These are phyloP conservation scores for Cicer arietinum DNA, from an alignment of 306 rosid genomes.

Conservation along the genomic window DNA sequence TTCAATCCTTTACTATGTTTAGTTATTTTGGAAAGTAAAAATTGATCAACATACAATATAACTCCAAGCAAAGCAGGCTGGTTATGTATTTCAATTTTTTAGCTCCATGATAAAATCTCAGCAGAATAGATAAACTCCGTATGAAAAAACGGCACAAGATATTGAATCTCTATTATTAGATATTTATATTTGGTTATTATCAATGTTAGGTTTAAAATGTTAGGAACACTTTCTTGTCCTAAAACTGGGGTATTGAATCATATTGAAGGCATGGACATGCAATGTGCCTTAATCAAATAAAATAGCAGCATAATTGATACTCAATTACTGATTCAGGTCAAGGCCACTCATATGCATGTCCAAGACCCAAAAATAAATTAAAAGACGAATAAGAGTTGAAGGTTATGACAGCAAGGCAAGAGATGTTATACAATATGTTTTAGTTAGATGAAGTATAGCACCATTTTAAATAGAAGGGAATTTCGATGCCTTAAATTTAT, in stretches of 20 bases:
- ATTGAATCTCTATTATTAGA: no score
- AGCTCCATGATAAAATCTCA: not conserved
- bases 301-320: not conserved
- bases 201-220: no score
- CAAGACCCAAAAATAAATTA: not conserved
- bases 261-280: not conserved
- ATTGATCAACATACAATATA: no score
- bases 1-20: no score
- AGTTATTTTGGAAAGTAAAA: no score
- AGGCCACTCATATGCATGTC: not conserved
- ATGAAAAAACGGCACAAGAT: no score
- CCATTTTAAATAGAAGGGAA: not conserved
- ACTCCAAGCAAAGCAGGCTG: not conserved
- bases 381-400: not conserved
- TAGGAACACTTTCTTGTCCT: not conserved
- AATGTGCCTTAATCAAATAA: not conserved
- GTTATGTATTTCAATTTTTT: not conserved
- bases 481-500: not conserved
- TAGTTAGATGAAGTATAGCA: not conserved
- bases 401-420: not conserved
- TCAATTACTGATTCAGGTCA: not conserved
- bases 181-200: no score
- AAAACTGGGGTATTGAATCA: not conserved
- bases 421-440: slow-evolving; percentile 8
- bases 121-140: no score